Percentiles rank a stretch among this genome's conserved stretches.
These are phyloP conservation scores for Gastrolobium villosum DNA, from an alignment of 306 rosid species.

Conservation along the genomic window DNA sequence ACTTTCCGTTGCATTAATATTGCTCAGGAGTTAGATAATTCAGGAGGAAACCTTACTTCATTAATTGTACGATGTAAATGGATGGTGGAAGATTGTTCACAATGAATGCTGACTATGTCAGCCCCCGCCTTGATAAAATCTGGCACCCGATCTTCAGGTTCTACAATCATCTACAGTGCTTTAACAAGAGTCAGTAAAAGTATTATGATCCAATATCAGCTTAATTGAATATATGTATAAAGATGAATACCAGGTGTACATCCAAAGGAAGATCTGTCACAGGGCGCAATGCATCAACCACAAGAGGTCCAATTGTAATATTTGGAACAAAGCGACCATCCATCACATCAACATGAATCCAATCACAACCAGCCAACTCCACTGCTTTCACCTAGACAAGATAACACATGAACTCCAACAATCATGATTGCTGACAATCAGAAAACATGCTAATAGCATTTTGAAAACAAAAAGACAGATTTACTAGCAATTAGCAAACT, in stretches of 20 bases:
- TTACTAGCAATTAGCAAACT: constrained; percentile 25
- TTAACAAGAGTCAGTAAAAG: constrained; percentile 49
- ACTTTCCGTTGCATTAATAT: constrained; percentile 32
- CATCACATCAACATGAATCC: constrained; percentile 99
- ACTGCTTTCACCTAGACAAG: constrained; percentile 90
- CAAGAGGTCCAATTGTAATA: constrained; percentile 97
- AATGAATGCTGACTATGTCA: constrained; percentile 95
- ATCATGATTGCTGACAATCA: constrained; percentile 40
- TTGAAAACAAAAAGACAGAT: constrained; percentile 27
- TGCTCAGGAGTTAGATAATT: constrained; percentile 18
- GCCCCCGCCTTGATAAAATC: constrained; percentile 99
- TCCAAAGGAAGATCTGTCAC: constrained; percentile 99
- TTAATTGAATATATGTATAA: constrained; percentile 29
- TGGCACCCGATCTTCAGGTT: constrained; percentile 96
- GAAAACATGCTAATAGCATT: constrained; percentile 42
- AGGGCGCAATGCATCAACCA: constrained; percentile 97
- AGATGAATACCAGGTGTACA: constrained; percentile 86
- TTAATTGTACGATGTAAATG: constrained; percentile 95
- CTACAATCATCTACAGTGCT: constrained; percentile 89
- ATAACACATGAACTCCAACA: constrained; percentile 50
- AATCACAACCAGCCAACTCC: constrained; percentile 99
- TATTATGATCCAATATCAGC: not conserved
- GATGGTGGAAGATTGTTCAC: constrained; percentile 94
- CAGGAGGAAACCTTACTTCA: constrained; percentile 66
- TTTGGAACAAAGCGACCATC: constrained; percentile 99